phyloP scores from a whole-genome alignment of 805 yeast species.

The Saccharomycopsis microspora region DNA sequence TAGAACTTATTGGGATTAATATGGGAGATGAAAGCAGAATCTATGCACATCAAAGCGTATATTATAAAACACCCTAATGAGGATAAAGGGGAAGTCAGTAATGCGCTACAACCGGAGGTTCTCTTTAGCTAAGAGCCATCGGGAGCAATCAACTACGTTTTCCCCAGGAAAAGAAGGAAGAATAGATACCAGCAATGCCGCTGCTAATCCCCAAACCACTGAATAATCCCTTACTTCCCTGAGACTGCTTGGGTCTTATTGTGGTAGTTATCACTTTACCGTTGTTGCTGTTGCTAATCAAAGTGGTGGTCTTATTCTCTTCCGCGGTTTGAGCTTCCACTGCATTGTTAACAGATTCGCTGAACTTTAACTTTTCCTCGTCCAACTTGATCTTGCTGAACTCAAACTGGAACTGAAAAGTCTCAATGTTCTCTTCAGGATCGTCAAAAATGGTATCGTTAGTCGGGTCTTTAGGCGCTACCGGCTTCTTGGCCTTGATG shows the following conservation, averaged over 20 bases:
- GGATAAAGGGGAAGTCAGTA: too few relatives aligned
- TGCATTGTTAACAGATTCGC: conserved; percentile 7
- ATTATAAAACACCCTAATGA: too few relatives aligned
- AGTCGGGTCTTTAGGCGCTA: background rate
- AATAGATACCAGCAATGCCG: conserved; percentile 7
- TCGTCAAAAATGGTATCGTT: conserved; percentile 1
- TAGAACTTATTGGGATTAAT: too few relatives aligned
- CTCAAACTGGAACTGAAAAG: conserved; percentile 14
- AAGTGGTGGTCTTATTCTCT: conserved; percentile 11
- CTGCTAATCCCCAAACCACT: conserved; percentile 5
- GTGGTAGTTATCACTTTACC: conserved; percentile 13
- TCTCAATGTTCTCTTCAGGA: conserved; percentile 9
- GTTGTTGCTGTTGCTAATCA: conserved; percentile 11
- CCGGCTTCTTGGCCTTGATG: background rate
- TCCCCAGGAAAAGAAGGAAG: conserved; percentile 9
- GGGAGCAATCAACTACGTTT: background rate
- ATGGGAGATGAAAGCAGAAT: too few relatives aligned
- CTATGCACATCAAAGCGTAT: too few relatives aligned
- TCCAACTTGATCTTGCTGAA: conserved; percentile 14
- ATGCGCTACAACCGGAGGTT: too few relatives aligned
- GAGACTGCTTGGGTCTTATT: conserved; percentile 4
- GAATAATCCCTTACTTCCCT: background rate
- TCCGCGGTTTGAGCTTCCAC: background rate
- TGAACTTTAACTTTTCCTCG: conserved; percentile 11
- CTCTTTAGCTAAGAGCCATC: too few relatives aligned